phyloP scores from a whole-genome alignment of 306 rosid genomes.

The Adenanthera pavonina region DNA sequence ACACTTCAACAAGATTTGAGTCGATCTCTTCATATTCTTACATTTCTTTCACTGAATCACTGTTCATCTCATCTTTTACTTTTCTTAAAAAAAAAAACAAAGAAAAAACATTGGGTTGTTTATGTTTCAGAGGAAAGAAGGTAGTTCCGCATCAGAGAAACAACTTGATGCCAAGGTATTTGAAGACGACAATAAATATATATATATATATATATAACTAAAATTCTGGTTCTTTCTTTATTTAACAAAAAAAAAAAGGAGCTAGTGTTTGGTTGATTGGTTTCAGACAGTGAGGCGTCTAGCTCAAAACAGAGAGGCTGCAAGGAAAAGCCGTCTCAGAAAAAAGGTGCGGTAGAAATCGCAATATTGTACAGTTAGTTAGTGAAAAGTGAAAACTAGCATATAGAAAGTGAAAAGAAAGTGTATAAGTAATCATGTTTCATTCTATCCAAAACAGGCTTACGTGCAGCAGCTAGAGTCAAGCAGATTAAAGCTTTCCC shows the following conservation, averaged over 20 bases:
- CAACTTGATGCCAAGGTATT: conserved; percentile 89
- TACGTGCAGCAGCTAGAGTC: conserved; percentile 92
- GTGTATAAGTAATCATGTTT: neutral
- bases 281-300: conserved; percentile 83
- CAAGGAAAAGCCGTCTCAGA: conserved; percentile 92
- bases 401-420: neutral
- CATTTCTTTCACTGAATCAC: neutral
- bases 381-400: neutral
- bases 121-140: conserved; percentile 75
- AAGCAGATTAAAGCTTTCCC: conserved; percentile 86
- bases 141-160: conserved; percentile 78
- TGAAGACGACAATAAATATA: neutral
- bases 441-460: conserved; percentile 53
- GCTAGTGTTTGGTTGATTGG: conserved; percentile 2
- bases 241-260: neutral
- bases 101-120: neutral
- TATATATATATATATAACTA: neutral
- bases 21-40: conserved; percentile 1
- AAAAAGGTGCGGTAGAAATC: conserved; percentile 65
- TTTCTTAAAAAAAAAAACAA: neutral
- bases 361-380: neutral
- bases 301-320: conserved; percentile 97
- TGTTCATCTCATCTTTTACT: neutral
- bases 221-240: neutral
- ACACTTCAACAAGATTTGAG: neutral